Conservation (phyloP, 805 yeast genomes). For the Suhomyces pyralidae region DNA sequence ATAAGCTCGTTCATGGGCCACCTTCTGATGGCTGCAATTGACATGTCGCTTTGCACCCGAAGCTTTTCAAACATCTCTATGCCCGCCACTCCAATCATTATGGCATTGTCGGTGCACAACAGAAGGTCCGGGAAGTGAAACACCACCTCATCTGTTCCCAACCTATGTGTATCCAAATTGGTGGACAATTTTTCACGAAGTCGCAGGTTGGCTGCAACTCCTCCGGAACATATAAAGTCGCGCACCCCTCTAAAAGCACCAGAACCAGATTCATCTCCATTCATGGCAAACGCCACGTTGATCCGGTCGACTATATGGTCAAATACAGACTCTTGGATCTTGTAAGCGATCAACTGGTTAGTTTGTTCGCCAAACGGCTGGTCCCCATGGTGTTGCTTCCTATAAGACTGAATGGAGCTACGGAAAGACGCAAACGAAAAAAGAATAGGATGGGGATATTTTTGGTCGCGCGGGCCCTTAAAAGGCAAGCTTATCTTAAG, state of each 20-base stretch:
- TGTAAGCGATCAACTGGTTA: constrained; percentile 51
- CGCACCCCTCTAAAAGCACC: constrained; percentile 30
- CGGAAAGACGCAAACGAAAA: constrained; percentile 81
- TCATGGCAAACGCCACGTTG: constrained; percentile 44
- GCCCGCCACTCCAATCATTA: constrained; percentile 98
- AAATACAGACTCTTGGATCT: constrained; percentile 64
- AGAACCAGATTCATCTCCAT: constrained; percentile 28
- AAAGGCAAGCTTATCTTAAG: constrained; percentile 31
- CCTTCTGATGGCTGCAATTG: constrained; percentile 63
- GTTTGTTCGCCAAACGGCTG: constrained; percentile 45
- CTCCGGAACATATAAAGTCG: constrained; percentile 84
- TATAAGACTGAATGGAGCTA: constrained; percentile 45
- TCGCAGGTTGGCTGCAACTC: constrained; percentile 77
- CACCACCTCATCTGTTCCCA: constrained; percentile 13
- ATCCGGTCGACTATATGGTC: constrained; percentile 69
- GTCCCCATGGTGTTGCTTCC: constrained; percentile 12
- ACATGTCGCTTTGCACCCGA: constrained; percentile 46
- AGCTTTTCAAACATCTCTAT: constrained; percentile 73
- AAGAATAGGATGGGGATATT: constrained; percentile 24
- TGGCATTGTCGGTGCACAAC: constrained; percentile 90
- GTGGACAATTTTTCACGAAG: constrained; percentile 48
- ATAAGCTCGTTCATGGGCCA: constrained; percentile 72
- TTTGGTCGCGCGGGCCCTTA: constrained; percentile 27
- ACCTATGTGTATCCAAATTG: constrained; percentile 24
- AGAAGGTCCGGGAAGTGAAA: constrained; percentile 66